A percentile compares a stretch with the other conserved stretches of the same genome.
phyloP scores from a whole-genome alignment of 768 basidiomycete species.

The Galerina marginata region DNA sequence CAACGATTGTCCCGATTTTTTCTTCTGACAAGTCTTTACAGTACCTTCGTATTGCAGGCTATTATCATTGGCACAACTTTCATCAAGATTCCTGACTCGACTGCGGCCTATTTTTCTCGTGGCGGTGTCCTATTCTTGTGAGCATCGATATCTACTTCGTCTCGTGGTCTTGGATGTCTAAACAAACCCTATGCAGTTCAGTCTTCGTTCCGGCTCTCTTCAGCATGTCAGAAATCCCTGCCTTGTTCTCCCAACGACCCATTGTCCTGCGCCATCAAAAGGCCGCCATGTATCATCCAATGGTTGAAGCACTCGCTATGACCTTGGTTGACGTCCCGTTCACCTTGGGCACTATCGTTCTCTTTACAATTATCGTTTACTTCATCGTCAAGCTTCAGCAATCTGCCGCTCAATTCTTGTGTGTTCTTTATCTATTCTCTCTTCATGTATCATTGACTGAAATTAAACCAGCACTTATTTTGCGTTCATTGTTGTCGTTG shows the following conservation, averaged over 20 bases:
- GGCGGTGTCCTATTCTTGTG: slow-evolving; percentile 79
- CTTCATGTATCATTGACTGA: slow-evolving; percentile 1
- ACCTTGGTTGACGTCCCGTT: slow-evolving; percentile 69
- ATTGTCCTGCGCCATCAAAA: slow-evolving; percentile 62
- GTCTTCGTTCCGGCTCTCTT: slow-evolving; percentile 64
- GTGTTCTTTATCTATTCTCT: slow-evolving; percentile 28
- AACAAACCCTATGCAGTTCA: slow-evolving; percentile 42
- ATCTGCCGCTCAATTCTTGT: slow-evolving; percentile 70
- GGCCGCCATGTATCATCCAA: slow-evolving; percentile 61
- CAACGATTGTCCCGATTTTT: slow-evolving; percentile 25
- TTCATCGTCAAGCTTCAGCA: slow-evolving; percentile 65
- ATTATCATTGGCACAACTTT: slow-evolving; percentile 67
- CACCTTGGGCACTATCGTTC: slow-evolving; percentile 47
- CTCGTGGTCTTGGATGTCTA: not conserved
- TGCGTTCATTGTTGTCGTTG: slow-evolving; percentile 60
- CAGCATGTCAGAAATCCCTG: slow-evolving; percentile 70
- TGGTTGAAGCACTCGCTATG: slow-evolving; percentile 51
- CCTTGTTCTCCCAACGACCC: slow-evolving; percentile 64
- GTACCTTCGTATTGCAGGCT: slow-evolving; percentile 39
- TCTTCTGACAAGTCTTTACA: slow-evolving; percentile 23
- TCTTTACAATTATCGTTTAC: slow-evolving; percentile 60
- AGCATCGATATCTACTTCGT: slow-evolving; percentile 21
- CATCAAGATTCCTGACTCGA: slow-evolving; percentile 54
- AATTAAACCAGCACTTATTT: slow-evolving; percentile 53
- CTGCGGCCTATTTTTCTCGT: slow-evolving; percentile 68